Evolutionary conservation across 2,329 filamentous ascomycete species (phyloP).

Genomic region (Phialemoniopsis sp.): DNA sequence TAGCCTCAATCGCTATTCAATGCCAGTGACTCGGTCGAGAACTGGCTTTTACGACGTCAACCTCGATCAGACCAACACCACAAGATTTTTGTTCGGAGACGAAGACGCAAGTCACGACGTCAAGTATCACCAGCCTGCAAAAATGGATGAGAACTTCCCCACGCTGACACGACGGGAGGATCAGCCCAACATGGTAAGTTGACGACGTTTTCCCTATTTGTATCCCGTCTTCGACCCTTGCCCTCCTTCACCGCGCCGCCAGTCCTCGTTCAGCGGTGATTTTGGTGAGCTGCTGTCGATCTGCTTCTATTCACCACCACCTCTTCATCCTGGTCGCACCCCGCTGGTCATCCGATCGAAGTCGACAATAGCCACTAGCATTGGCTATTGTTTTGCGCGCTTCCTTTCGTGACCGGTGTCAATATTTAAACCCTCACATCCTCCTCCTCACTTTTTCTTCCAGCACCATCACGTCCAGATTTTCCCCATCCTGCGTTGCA

Average conservation of each 20-base stretch:
- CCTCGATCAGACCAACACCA: slow-evolving; percentile 79
- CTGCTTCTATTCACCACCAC: not conserved
- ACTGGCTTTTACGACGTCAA: slow-evolving; percentile 63
- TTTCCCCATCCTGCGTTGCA: slow-evolving; percentile 5
- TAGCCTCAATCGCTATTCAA: slow-evolving; percentile 86
- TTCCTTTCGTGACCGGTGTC: not conserved
- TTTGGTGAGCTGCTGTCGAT: too few species aligned
- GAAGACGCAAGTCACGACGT: slow-evolving; percentile 67
- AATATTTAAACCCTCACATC: not conserved
- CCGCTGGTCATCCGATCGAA: too few species aligned
- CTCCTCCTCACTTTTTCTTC: not conserved
- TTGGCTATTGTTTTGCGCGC: slow-evolving; percentile 1
- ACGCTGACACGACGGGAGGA: slow-evolving; percentile 68
- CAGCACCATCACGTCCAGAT: not conserved
- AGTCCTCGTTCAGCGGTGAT: too few species aligned
- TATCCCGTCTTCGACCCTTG: too few species aligned
- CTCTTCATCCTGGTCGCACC: not conserved
- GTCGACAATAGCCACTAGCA: too few species aligned
- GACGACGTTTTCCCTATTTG: slow-evolving; percentile 1
- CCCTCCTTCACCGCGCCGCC: not conserved
- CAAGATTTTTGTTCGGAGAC: slow-evolving; percentile 78
- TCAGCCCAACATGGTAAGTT: slow-evolving; percentile 40
- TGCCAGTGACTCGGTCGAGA: slow-evolving; percentile 76
- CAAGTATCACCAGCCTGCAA: slow-evolving; percentile 66
- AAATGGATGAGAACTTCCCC: slow-evolving; percentile 81